phyloP scores from a whole-genome alignment of 345 rosid species.

The Triadica sebifera region DNA sequence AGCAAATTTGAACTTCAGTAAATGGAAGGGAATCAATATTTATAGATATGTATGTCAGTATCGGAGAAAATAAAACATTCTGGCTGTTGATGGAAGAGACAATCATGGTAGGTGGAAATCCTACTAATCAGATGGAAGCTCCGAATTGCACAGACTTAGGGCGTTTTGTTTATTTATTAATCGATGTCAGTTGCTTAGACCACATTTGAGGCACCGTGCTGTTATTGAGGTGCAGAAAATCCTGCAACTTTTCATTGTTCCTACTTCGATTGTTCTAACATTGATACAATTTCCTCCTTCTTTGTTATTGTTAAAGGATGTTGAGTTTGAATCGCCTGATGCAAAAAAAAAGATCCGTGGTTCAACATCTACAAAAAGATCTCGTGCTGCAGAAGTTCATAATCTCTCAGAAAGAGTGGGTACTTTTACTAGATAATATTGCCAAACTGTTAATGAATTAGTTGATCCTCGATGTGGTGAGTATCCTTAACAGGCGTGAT shows the following conservation, averaged over 20 bases:
- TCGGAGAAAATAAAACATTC: no score
- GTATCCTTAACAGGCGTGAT: neutral
- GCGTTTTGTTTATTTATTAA: neutral
- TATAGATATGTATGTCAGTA: no score
- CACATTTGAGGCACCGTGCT: no score
- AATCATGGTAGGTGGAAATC: no score
- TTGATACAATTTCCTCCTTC: neutral
- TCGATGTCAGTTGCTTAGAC: neutral
- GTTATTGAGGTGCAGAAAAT: neutral
- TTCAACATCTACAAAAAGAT: conserved; percentile 63
- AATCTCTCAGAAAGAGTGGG: conserved; percentile 94
- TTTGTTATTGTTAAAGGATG: conserved; percentile 39
- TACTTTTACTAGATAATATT: neutral
- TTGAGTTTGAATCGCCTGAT: conserved; percentile 56
- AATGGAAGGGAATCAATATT: no score
- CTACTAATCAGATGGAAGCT: no score
- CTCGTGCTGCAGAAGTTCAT: conserved; percentile 93
- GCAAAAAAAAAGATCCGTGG: conserved; percentile 52
- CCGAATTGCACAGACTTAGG: no score
- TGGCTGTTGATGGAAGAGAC: no score
- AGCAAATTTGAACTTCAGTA: no score
- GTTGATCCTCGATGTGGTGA: no score
- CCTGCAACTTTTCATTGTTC: neutral
- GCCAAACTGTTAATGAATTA: neutral
- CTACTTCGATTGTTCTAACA: neutral